Conservation (phyloP, 345 rosid species). For the Barbarea vulgaris region DNA sequence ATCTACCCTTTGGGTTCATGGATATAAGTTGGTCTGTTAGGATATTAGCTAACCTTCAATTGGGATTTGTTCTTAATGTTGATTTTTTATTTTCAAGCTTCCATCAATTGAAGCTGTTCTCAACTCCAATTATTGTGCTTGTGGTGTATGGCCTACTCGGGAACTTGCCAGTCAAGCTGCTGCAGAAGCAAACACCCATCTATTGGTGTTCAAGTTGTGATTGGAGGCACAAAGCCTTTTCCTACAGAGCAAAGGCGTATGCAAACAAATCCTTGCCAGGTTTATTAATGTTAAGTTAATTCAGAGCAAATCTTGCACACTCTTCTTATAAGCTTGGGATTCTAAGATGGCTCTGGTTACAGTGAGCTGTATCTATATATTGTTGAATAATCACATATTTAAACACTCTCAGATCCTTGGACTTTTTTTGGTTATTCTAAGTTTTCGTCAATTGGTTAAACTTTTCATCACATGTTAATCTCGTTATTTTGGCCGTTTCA, state of each 20-base stretch:
- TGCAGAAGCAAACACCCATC: slow-evolving; percentile 80
- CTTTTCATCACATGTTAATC: too few relatives aligned
- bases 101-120: slow-evolving; percentile 90
- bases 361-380: slow-evolving; percentile 1
- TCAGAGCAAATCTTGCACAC: slow-evolving; percentile 11
- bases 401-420: slow-evolving; percentile 68
- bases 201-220: slow-evolving; percentile 95
- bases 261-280: slow-evolving; percentile 91
- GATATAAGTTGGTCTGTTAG: slow-evolving; percentile 16
- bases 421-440: too few relatives aligned
- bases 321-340: neutral
- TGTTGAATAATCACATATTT: slow-evolving; percentile 32
- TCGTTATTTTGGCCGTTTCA: too few relatives aligned
- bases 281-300: neutral
- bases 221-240: slow-evolving; percentile 97
- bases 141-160: slow-evolving; percentile 94
- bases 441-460: too few relatives aligned
- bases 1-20: slow-evolving; percentile 13
- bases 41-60: neutral
- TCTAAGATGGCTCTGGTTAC: slow-evolving; percentile 1
- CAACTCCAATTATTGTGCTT: slow-evolving; percentile 81
- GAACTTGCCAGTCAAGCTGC: slow-evolving; percentile 99
- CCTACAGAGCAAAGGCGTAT: slow-evolving; percentile 83
- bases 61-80: slow-evolving; percentile 25
- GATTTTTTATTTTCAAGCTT: slow-evolving; percentile 60